Evolutionary conservation across 2,329 filamentous ascomycete genomes (phyloP).

Genomic region (Beauveria bassiana): DNA sequence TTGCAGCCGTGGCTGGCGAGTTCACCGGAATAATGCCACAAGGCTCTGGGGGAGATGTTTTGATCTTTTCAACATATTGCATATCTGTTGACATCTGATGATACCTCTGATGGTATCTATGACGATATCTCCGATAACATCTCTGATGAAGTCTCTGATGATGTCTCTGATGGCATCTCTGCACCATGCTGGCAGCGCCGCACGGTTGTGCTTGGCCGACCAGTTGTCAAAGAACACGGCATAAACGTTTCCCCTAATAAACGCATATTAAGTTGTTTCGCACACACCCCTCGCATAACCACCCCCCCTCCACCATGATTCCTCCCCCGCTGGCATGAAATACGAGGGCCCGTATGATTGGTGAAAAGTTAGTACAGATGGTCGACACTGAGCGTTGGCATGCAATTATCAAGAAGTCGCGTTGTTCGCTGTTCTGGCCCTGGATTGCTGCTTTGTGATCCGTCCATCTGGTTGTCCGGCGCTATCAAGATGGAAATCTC

Average conservation of each 20-base stretch:
- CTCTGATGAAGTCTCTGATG: too few species aligned
- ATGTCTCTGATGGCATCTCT: neutral
- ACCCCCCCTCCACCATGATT: neutral
- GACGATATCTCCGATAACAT: too few species aligned
- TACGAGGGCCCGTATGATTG: neutral
- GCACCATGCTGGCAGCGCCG: neutral
- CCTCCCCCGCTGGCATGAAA: neutral
- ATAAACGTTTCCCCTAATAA: neutral
- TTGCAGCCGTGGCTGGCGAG: neutral
- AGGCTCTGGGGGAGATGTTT: too few species aligned
- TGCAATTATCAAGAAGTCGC: neutral
- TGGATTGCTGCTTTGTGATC: neutral
- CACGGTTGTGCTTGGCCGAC: neutral
- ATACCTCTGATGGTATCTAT: neutral
- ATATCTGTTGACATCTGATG: neutral
- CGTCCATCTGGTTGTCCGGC: too few species aligned
- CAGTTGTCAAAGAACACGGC: neutral
- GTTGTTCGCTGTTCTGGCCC: neutral
- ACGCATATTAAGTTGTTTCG: neutral
- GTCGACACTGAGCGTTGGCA: neutral
- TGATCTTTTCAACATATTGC: neutral
- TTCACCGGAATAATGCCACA: neutral
- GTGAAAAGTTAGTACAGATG: neutral
- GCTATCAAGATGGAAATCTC: neutral
- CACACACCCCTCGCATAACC: neutral